phyloP scores from a whole-genome alignment of 1,139 yeast genomes.

The Suhomyces chickasaworum region DNA sequence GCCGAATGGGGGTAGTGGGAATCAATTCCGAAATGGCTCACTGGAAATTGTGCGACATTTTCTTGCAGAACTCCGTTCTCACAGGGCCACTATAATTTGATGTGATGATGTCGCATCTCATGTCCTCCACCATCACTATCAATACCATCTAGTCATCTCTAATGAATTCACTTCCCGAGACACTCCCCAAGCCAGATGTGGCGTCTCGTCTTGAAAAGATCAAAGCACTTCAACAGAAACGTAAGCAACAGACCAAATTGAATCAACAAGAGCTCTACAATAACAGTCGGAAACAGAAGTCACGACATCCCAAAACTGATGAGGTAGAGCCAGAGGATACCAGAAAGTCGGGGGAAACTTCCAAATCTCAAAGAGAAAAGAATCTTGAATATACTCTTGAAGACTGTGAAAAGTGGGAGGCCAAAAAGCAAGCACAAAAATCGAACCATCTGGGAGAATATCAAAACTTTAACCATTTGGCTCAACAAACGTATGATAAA shows the following conservation, averaged over 20 bases:
- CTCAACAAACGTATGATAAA: slow-evolving; percentile 56
- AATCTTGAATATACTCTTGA: slow-evolving; percentile 67
- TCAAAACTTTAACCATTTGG: slow-evolving; percentile 53
- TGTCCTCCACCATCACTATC: no score
- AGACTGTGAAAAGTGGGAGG: slow-evolving; percentile 70
- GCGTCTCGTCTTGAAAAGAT: slow-evolving; percentile 16
- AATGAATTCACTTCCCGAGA: no score
- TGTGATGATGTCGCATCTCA: no score
- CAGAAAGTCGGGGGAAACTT: slow-evolving; percentile 12
- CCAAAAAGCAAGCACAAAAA: slow-evolving; percentile 26
- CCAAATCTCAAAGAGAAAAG: slow-evolving; percentile 41
- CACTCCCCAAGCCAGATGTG: slow-evolving; percentile 1
- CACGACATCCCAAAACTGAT: slow-evolving; percentile 1
- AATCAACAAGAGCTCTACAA: slow-evolving; percentile 26
- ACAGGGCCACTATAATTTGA: no score
- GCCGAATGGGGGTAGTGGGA: no score
- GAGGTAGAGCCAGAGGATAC: slow-evolving; percentile 7
- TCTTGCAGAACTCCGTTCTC: no score
- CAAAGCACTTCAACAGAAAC: slow-evolving; percentile 19
- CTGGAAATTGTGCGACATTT: no score
- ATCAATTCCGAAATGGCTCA: no score
- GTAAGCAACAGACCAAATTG: slow-evolving; percentile 21
- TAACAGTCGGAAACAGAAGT: slow-evolving; percentile 19
- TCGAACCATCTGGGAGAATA: slow-evolving; percentile 21
- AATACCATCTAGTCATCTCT: no score